Conservation (phyloP, 208 protist genomes). For the Acanthamoeba castellanii region DNA sequence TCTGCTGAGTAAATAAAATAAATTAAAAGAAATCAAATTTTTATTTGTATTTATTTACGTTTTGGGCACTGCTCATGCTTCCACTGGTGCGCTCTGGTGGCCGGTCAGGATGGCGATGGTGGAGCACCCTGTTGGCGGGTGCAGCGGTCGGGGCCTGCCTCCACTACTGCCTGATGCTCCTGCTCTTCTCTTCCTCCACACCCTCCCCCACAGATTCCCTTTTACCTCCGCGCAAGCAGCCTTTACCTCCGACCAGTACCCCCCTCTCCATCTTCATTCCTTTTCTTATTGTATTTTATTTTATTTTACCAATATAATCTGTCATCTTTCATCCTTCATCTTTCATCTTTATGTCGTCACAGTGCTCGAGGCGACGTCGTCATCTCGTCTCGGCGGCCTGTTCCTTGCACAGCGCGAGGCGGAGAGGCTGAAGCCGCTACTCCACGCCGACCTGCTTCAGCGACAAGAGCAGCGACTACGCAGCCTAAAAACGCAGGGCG, state of each 20-base stretch:
- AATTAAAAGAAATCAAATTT: not conserved
- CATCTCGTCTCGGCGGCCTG: not conserved
- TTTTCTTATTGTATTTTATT: not conserved
- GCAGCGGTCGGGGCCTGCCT: not conserved
- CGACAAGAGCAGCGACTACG: not conserved
- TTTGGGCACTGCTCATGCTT: too few relatives aligned
- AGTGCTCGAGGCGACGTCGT: not conserved
- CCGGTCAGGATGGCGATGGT: not conserved
- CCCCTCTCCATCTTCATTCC: not conserved
- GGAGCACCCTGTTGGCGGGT: not conserved
- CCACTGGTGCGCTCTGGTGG: too few relatives aligned
- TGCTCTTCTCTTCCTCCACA: not conserved
- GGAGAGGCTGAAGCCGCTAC: not conserved
- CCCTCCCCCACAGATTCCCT: not conserved
- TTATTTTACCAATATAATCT: not conserved
- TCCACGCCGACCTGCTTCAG: not conserved
- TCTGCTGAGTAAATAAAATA: not conserved
- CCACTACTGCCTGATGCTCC: not conserved
- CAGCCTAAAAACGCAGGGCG: not conserved
- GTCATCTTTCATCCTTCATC: not conserved
- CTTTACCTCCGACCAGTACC: not conserved
- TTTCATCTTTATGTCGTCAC: too few relatives aligned
- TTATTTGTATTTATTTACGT: not conserved
- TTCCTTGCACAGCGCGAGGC: not conserved
- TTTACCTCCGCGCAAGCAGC: too few relatives aligned